Base-by-base conservation (phyloP, 768 basidiomycete genomes). In the Leccinellum rugosiceps region DNA sequence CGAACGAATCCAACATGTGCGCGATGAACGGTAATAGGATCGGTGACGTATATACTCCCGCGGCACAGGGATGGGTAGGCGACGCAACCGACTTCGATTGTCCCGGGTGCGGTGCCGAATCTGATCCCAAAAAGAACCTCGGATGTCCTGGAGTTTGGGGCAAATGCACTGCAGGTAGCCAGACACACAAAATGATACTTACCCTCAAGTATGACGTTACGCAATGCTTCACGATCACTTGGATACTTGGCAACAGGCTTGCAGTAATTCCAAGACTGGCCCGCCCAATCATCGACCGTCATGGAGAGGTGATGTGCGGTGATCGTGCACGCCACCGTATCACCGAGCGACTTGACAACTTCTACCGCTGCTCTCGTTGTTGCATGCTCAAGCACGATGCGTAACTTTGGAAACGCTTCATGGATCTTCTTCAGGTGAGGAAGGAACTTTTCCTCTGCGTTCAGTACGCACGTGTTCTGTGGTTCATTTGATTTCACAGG, bases 191-290 rank as follows among this genome's bases (percentile, higher is more conserved):
- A 44, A 34, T 31, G 25, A 23, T 52, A 56, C 75, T 44, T 58
- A 89, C 92, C 92, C 77, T 90, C 83, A 60, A 73, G 78, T 47
- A 97, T 81, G 28, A 94, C 85, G 21, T 88, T 80, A 51, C 84
- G 82, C 56, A 99, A 74, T 14, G 96, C 94, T 65, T 83, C 73
- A 15, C 96, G 81, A 70, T 99, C 97, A 62, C 90, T 87, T 2
- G 96, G 96, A 70, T 85, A 94, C 74, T 99, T 99, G 13, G 97
- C 94, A 21, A 99, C 90, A 0, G 97, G 97, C 73, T 98, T 99
- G 79, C 97, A 98, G 75, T 90, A 99, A 67, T 96, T 84, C 83
- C 90, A 94, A 3, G 92, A 84, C 72, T 98, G 94, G 2, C 94
- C 92, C 2, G 94, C 94, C 86, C 95, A 98, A 64, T 94, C 91